Evolutionary conservation across 495 filamentous ascomycete species (phyloP), one percentile per base, ranked within the genome.

Genomic region (Aspergillus haitiensis): DNA sequence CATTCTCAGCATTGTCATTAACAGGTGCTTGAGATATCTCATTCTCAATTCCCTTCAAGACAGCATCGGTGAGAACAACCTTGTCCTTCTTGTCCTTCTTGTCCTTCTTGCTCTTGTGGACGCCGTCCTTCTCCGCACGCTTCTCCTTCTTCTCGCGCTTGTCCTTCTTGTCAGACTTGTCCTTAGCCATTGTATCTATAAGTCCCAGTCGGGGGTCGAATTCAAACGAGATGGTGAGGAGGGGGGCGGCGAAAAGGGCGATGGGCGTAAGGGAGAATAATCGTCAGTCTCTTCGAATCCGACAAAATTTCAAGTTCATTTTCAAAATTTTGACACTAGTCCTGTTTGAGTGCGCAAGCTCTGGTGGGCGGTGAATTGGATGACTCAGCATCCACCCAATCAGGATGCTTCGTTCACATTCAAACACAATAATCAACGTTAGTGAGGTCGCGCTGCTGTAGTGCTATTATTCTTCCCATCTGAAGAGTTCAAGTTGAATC

Each of bases 121-220:
- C 86, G 57, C 89, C 90, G 69, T 90, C 86, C 67, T 81, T 88
- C 62, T 91, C 88, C 69, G 86, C 77, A 61, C 85, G 86, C 78
- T 89, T 89, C 76, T 90, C 87, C 78, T 92, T 89, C 82, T 91
- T 91, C 79, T 88, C 84, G 78, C 87, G 88, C 78, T 88, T 89
- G 60, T 87, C 81, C 70, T 85, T 82, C 77, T 87, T 88, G 66
- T 87, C 77, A 61, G 71, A 66, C 67, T 75, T 81, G 64, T 83
- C 81, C 70, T 83, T 83, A 56, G 72, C 78, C 81, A 83, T 82
- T 59, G 58, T 77, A 68, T 63, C 59, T 65, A 63, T 60, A 65
- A 18, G 47, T 60, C 42, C 40, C 53, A 16, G 36, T 55, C 59
- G 61, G 47, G 21, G 62, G 58, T 53, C 54, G 58, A 66, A 40